A percentile compares a stretch with the other conserved stretches of the same genome.
Conservation (phyloP, 106 monocot genomes). For the Acanthochlamys bracteata region DNA sequence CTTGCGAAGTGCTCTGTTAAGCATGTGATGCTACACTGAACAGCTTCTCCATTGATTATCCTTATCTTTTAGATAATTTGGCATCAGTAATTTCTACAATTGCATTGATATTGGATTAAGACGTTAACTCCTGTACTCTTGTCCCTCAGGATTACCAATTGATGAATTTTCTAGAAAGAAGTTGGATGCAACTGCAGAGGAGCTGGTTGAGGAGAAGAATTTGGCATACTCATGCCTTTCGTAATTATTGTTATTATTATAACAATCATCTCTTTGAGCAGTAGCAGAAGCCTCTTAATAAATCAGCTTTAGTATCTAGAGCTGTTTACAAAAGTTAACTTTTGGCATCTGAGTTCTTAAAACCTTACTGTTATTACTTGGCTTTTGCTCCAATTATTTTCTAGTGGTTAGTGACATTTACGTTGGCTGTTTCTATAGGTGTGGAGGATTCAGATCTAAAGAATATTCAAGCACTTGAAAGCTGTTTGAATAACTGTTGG, state of each 20-base stretch:
- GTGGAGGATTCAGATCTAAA: no score
- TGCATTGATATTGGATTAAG: not conserved
- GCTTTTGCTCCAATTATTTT: not conserved
- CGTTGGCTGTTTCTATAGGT: not conserved
- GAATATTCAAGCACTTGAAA: no score
- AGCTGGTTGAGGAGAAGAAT: constrained; percentile 11
- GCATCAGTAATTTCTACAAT: not conserved
- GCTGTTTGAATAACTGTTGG: no score
- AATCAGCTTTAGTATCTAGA: not conserved
- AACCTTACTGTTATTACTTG: not conserved
- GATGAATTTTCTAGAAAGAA: constrained; percentile 16
- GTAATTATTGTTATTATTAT: not conserved
- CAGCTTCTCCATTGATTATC: no score
- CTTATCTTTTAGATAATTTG: not conserved
- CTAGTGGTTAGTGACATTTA: not conserved
- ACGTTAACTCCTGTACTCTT: not conserved
- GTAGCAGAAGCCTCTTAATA: no score
- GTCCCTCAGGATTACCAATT: constrained; percentile 4
- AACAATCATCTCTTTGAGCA: not conserved
- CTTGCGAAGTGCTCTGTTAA: no score
- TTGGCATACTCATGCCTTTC: constrained; percentile 14
- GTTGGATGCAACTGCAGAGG: constrained; percentile 6
- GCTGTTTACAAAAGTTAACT: not conserved
- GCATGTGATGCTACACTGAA: no score
- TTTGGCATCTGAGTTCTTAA: not conserved